These are phyloP conservation scores for Alternaria atra DNA, from an alignment of 2,329 filamentous ascomycete species.

Conservation along the genomic window DNA sequence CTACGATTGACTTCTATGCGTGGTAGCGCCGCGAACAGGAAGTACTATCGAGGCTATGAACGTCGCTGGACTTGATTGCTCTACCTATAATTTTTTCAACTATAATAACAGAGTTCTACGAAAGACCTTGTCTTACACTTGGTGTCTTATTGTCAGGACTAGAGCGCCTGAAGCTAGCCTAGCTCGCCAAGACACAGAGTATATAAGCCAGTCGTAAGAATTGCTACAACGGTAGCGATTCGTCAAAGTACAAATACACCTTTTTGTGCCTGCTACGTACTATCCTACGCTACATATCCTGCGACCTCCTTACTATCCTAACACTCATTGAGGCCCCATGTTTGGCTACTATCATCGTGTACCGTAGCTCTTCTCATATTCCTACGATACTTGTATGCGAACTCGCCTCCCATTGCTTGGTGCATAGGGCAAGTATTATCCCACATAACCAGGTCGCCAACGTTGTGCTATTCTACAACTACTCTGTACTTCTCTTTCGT, in stretches of 20 bases:
- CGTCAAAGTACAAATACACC: too few species aligned
- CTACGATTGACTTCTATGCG: too few species aligned
- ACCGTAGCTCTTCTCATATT: not conserved
- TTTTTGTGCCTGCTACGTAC: too few species aligned
- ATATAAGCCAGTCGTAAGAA: too few species aligned
- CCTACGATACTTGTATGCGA: not conserved
- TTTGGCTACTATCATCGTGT: not conserved
- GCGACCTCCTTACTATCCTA: too few species aligned
- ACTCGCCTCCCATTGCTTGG: not conserved
- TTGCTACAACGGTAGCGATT: too few species aligned
- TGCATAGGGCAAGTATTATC: not conserved
- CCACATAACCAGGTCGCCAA: not conserved
- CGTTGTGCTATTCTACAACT: not conserved
- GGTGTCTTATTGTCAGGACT: not conserved
- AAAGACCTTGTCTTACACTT: not conserved
- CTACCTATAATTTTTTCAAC: not conserved
- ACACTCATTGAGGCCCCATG: not conserved
- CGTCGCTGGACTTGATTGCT: too few species aligned
- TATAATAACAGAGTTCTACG: not conserved
- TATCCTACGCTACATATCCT: too few species aligned
- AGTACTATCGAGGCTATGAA: too few species aligned
- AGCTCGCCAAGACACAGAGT: too few species aligned
- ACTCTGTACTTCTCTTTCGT: not conserved
- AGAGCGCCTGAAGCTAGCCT: too few species aligned
- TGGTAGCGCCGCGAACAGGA: too few species aligned